phyloP scores from a whole-genome alignment of 2,329 filamentous ascomycete genomes.

The Chaetomium sp. region DNA sequence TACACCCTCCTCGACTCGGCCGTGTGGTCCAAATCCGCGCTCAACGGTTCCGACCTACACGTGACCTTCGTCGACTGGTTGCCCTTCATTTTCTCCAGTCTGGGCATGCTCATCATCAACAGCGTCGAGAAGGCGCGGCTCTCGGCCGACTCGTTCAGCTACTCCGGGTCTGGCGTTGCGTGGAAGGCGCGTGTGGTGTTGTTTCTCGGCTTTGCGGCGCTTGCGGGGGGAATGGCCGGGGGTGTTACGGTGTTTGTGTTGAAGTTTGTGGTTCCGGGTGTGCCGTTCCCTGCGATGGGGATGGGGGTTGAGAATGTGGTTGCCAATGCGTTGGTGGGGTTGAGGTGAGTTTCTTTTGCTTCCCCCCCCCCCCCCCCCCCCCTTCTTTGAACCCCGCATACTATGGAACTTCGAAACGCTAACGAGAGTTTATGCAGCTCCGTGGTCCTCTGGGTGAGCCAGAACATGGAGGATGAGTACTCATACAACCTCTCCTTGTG shows the following conservation, averaged over 20 bases:
- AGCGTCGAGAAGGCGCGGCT: constrained; percentile 61
- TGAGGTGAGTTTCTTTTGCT: constrained; percentile 40
- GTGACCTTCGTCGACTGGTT: constrained; percentile 65
- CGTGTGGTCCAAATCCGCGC: constrained; percentile 57
- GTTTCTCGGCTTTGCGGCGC: constrained; percentile 58
- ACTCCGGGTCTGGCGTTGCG: constrained; percentile 56
- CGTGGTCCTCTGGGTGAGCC: constrained; percentile 60
- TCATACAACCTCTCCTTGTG: constrained; percentile 60
- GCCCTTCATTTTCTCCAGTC: constrained; percentile 58
- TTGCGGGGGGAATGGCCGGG: constrained; percentile 62
- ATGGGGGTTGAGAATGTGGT: constrained; percentile 64
- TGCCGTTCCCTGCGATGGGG: constrained; percentile 52
- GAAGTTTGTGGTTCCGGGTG: constrained; percentile 53
- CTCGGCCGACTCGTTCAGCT: constrained; percentile 56
- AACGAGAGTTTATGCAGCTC: constrained; percentile 37
- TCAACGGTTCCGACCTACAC: constrained; percentile 55
- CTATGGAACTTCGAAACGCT: neutral
- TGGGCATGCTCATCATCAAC: constrained; percentile 68
- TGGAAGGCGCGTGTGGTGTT: constrained; percentile 64
- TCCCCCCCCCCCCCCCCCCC: constrained; percentile 2
- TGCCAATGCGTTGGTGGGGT: constrained; percentile 56
- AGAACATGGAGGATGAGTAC: constrained; percentile 69
- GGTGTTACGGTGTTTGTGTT: constrained; percentile 63
- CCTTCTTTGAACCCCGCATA: neutral
- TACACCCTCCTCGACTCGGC: constrained; percentile 62